phyloP scores from a whole-genome alignment of 2,329 filamentous ascomycete species.

The Fusarium chuoi region DNA sequence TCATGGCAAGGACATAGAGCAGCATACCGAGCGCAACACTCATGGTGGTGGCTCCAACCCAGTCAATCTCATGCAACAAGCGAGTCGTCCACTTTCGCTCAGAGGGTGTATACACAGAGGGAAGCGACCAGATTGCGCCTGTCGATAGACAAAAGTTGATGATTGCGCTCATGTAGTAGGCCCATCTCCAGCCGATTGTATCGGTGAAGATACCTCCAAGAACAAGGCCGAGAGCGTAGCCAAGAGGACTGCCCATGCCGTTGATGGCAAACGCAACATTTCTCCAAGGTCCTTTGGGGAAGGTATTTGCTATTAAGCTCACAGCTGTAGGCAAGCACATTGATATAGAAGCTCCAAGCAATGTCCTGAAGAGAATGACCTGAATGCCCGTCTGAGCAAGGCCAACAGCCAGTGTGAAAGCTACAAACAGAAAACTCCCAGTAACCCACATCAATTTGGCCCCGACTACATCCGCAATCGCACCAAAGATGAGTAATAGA shows the following conservation, averaged over 20 bases:
- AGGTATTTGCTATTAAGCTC: constrained; percentile 51
- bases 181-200: constrained; percentile 59
- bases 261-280: constrained; percentile 57
- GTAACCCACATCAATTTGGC: constrained; percentile 48
- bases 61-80: constrained; percentile 59
- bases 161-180: constrained; percentile 54
- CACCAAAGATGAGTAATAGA: constrained; percentile 50
- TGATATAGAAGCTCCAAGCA: constrained; percentile 50
- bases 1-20: constrained; percentile 61
- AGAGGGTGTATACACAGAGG: constrained; percentile 34
- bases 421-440: constrained; percentile 47
- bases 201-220: constrained; percentile 61
- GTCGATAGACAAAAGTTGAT: constrained; percentile 52
- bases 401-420: constrained; percentile 50
- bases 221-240: constrained; percentile 61
- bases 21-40: constrained; percentile 59
- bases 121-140: constrained; percentile 51
- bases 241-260: constrained; percentile 58
- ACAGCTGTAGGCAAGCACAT: constrained; percentile 53
- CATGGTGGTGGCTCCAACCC: constrained; percentile 60
- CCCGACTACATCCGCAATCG: constrained; percentile 52
- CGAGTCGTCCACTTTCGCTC: constrained; percentile 43
- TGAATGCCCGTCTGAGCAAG: constrained; percentile 49
- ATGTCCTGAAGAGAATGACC: constrained; percentile 51
- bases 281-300: constrained; percentile 49